Percentiles rank a stretch among this genome's conserved stretches.
Evolutionary conservation across 192 early-diverging fungal genomes (phyloP).

Genomic region (Globomyces pollinis-pini): DNA sequence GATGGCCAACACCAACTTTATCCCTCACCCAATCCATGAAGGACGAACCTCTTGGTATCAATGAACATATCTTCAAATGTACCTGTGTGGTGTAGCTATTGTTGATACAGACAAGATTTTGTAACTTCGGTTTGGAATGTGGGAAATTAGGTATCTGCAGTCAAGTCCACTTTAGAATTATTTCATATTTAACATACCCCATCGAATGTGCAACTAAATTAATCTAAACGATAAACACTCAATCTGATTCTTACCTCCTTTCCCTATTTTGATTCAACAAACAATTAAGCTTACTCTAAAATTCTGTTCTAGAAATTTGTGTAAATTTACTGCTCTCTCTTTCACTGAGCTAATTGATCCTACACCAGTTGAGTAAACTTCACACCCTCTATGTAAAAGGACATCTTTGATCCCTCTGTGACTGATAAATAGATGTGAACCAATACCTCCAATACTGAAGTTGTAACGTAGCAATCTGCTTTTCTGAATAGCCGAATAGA

Average conservation of each 20-base stretch:
- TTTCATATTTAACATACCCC: slow-evolving; percentile 36
- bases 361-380: slow-evolving; percentile 73
- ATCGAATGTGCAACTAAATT: slow-evolving; percentile 93
- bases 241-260: too few species aligned
- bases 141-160: slow-evolving; percentile 82
- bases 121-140: slow-evolving; percentile 61
- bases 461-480: slow-evolving; percentile 53
- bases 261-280: too few species aligned
- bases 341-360: slow-evolving; percentile 58
- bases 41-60: too few species aligned
- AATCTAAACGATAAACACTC: too few species aligned
- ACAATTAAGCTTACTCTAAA: too few species aligned
- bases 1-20: slow-evolving; percentile 69
- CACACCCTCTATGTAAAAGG: slow-evolving; percentile 67
- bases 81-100: slow-evolving; percentile 87
- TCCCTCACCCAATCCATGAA: slow-evolving; percentile 95
- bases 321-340: slow-evolving; percentile 69
- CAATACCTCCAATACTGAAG: slow-evolving; percentile 84
- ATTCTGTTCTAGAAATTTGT: slow-evolving; percentile 53
- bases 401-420: slow-evolving; percentile 71
- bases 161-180: slow-evolving; percentile 66
- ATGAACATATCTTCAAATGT: too few species aligned
- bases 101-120: slow-evolving; percentile 76
- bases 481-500: neutral
- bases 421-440: too few species aligned